phyloP scores from a whole-genome alignment of 176 grass and related monocot species.

The Eremochloa ophiuroides region DNA sequence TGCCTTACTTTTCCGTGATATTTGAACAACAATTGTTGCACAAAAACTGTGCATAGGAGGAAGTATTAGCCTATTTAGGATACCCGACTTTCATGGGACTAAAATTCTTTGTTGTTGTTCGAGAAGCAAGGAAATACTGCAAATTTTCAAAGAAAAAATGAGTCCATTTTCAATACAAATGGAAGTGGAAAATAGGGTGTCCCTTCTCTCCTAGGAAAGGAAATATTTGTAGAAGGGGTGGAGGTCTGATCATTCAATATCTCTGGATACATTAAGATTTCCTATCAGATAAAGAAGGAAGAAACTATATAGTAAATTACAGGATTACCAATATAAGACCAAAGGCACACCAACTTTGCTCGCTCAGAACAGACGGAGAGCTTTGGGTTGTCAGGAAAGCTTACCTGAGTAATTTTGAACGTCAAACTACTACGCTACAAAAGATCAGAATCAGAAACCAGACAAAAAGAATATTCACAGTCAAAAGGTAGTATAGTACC shows the following conservation, averaged over 20 bases:
- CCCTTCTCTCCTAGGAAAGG: neutral
- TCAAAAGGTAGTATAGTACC: neutral
- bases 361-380: slow-evolving; percentile 64
- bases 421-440: neutral
- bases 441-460: slow-evolving; percentile 21
- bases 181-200: neutral
- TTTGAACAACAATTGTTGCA: slow-evolving; percentile 18
- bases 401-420: slow-evolving; percentile 17
- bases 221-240: neutral
- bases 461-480: slow-evolving; percentile 2
- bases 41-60: neutral
- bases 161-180: neutral
- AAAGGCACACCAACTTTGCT: slow-evolving; percentile 86
- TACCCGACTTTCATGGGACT: neutral
- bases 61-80: neutral
- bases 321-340: slow-evolving; percentile 69
- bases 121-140: neutral
- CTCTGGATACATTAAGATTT: slow-evolving; percentile 14
- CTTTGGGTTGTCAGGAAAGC: slow-evolving; percentile 79
- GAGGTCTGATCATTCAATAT: neutral
- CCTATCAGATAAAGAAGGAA: neutral
- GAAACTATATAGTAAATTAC: slow-evolving; percentile 13
- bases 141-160: neutral
- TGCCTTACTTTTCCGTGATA: slow-evolving; percentile 88
- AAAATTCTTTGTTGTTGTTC: neutral